Evolutionary conservation across 1,139 yeast genomes (phyloP).

Genomic region (Saccharomyces hybrid): DNA sequence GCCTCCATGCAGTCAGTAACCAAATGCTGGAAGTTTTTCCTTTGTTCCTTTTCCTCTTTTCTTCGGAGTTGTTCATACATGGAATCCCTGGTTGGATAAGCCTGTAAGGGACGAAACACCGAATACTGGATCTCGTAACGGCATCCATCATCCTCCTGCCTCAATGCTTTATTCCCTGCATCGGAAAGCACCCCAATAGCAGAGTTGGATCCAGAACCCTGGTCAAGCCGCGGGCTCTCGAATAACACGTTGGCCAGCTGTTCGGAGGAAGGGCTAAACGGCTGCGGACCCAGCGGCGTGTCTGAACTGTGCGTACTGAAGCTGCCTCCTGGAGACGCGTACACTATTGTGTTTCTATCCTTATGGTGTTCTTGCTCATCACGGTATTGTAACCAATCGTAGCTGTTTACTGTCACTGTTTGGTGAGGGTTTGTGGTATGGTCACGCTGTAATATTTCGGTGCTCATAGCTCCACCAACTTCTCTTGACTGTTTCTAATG

Average conservation of each 20-base stretch:
- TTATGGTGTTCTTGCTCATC: constrained; percentile 12
- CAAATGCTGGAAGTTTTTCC: constrained; percentile 14
- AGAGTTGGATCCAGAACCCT: not conserved
- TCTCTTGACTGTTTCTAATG: not conserved
- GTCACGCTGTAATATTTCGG: constrained; percentile 3
- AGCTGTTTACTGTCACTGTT: constrained; percentile 17
- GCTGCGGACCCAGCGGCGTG: not conserved
- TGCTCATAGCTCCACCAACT: not conserved
- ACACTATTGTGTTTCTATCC: constrained; percentile 1
- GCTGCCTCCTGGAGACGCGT: not conserved
- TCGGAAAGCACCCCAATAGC: constrained; percentile 1
- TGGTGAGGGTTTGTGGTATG: constrained; percentile 9
- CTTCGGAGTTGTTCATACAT: not conserved
- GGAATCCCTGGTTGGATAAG: constrained; percentile 7
- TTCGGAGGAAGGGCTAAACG: not conserved
- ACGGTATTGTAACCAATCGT: constrained; percentile 19
- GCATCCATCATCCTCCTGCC: not conserved
- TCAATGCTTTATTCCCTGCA: not conserved
- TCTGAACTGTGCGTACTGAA: not conserved
- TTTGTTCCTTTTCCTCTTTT: not conserved
- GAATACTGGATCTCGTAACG: constrained; percentile 42
- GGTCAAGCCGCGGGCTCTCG: not conserved
- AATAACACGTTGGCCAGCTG: not conserved
- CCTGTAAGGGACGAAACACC: constrained; percentile 41
- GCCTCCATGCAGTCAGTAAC: constrained; percentile 39